Conservation (phyloP, 1,284 basidiomycete species). For the Puccinia polysora region DNA sequence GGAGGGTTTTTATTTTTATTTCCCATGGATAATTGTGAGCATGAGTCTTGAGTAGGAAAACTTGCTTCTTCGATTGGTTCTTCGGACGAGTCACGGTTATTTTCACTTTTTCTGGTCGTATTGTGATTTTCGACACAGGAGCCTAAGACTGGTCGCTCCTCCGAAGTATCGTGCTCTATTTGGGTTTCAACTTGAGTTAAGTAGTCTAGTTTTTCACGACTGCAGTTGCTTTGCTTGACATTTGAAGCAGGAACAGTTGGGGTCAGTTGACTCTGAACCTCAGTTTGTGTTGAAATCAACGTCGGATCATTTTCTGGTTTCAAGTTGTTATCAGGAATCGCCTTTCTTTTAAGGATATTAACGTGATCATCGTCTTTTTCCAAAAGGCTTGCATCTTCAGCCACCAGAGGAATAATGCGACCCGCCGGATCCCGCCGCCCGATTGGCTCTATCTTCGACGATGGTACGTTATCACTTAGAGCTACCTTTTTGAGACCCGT, state of each 20-base stretch:
- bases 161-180: not conserved
- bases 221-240: not conserved
- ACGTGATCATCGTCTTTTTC: not conserved
- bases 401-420: not conserved
- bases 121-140: not conserved
- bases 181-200: not conserved
- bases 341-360: slow-evolving; percentile 27
- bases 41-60: slow-evolving; percentile 5
- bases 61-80: slow-evolving; percentile 18
- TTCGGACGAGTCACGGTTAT: slow-evolving; percentile 1
- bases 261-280: slow-evolving; percentile 12
- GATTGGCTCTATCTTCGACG: slow-evolving; percentile 10
- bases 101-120: no score
- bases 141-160: not conserved
- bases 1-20: not conserved
- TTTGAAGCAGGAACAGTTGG: not conserved
- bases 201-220: no score
- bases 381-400: not conserved
- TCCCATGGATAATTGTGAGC: no score
- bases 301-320: not conserved
- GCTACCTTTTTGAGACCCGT: slow-evolving; percentile 1
- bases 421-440: slow-evolving; percentile 18
- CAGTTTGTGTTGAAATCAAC: slow-evolving; percentile 20
- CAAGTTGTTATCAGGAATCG: slow-evolving; percentile 7
- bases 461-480: no score